phyloP scores from a whole-genome alignment of 2,329 filamentous ascomycete genomes.

The Pseudogymnoascus sp. region DNA sequence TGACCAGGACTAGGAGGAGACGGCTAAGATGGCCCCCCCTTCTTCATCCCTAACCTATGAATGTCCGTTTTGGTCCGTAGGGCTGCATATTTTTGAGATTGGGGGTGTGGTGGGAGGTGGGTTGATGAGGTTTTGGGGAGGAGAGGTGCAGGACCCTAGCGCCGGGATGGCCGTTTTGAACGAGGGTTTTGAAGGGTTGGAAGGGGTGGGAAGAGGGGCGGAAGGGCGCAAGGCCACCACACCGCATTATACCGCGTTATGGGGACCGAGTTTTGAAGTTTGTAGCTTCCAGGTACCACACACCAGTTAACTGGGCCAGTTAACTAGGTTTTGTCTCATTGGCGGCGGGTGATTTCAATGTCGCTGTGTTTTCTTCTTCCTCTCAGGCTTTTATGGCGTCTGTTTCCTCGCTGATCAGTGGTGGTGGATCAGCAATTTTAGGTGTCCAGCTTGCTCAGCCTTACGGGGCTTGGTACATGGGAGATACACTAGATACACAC shows the following conservation, averaged over 20 bases:
- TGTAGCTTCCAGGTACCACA: neutral
- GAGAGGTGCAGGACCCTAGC: neutral
- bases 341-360: neutral
- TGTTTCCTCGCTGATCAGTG: neutral
- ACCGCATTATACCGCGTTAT: neutral
- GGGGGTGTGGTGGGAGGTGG: neutral
- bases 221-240: neutral
- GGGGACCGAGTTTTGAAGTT: neutral
- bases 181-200: neutral
- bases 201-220: neutral
- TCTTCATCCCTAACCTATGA: neutral
- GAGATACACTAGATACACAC: neutral
- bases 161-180: conserved; percentile 2
- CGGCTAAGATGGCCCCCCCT: neutral
- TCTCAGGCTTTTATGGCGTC: neutral
- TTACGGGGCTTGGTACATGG: neutral
- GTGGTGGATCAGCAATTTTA: neutral
- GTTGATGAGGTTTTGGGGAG: neutral
- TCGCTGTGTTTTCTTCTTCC: neutral
- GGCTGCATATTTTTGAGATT: neutral
- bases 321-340: neutral
- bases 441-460: neutral
- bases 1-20: neutral
- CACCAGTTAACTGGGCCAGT: neutral
- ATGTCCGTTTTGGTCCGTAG: neutral